Base-by-base conservation (phyloP, 441 rosid genomes). In the Jatropha podagrica region DNA sequence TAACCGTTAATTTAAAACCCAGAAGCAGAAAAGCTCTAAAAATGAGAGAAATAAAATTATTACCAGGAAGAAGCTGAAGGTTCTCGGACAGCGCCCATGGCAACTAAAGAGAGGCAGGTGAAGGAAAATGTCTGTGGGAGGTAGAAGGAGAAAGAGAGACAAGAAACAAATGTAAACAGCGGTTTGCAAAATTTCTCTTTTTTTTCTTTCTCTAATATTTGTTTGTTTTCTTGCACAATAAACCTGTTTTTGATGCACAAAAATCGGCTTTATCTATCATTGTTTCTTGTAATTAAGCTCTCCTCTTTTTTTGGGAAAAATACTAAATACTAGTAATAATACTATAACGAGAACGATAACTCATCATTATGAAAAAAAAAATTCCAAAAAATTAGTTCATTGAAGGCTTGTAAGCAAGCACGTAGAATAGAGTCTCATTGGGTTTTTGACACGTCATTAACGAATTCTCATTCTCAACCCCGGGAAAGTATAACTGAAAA, bases 21-120 rank as follows among this genome's bases (percentile, higher is more conserved):
- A 77, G 60, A 74, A 60, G 46, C 67, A 26, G 58, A 60, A 52
- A 73, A 71, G 27, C 2, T 67, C 26, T 38, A 49, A 37, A 41
- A 61, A 61, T 42, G 46, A 55, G 23, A 68, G 20, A 26, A 8
- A 49, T 12, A 60, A 68, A 68, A 41, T 60, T 65, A 41, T 60
- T 65, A 86, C 86, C 86, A 46, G 61, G 73, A 52, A 60, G 77
- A 20, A 74, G 76, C 69, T 37, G 78, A 73, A 72, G 75, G 70
- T 75, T 81, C 73, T n/a, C 15, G 66, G 76, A 26, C 62, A 60
- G 74, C 70, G 71, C 66, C 86, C 90, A 83, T 85, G 81, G 60
- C 20, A 72, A 3, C 13, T 5, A 58, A 72, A 49, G 79, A 80
- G 71, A 78, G 72, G 42, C 37, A 73, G 60, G 73, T 51, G 76